Base-by-base conservation (phyloP, 2,329 filamentous ascomycete genomes). In the Trichoderma brevicompactum region DNA sequence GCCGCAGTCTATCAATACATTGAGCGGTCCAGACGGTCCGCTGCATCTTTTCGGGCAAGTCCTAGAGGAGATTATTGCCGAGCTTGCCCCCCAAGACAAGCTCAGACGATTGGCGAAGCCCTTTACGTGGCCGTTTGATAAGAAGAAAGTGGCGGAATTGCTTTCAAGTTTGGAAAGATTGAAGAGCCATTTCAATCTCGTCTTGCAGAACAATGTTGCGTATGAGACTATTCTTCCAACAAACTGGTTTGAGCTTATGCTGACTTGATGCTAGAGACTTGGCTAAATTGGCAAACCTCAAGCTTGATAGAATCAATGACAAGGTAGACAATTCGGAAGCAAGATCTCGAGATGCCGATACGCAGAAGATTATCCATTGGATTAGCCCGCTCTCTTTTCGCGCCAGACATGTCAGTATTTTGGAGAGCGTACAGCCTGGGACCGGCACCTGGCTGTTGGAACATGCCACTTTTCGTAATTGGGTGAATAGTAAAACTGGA, bases 231-330 rank as follows among this genome's bases (percentile, higher is more conserved):
- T 2, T 2, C 2, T 53, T 4, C 8, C 17, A 19, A 6, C 2
- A 1, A 1, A 2, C 7, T 32, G 38, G 13, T 10, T 19, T 36
- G 54, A n/a, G 17, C 28, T 3, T 19, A 10, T 58, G 41, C 54
- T 46, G 15, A 58, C 36, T 36, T 5, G 36, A 7, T 12, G 17
- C 1, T n/a, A 44, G 44, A 36, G 13, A 40, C 6, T 53, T 62
- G 59, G 46, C 48, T 7, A 62, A 15, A 13, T 19, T 50, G 3
- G 58, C 58, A n/a, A 61, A 61, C 13, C 19, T 61, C 34, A 61
- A 53, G 44, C 44, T 61, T 32, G 58, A 61, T 43, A 53, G 36
- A 17, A 28, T 61, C 5, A 15, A 15, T 17, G 48, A 53, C 8
- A 53, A 38, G 10, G n/a, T 62, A 36, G 36, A 54, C 17, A 43